Evolutionary conservation across 1,139 yeast genomes (phyloP).

Genomic region (Meyerozyma athensensis): DNA sequence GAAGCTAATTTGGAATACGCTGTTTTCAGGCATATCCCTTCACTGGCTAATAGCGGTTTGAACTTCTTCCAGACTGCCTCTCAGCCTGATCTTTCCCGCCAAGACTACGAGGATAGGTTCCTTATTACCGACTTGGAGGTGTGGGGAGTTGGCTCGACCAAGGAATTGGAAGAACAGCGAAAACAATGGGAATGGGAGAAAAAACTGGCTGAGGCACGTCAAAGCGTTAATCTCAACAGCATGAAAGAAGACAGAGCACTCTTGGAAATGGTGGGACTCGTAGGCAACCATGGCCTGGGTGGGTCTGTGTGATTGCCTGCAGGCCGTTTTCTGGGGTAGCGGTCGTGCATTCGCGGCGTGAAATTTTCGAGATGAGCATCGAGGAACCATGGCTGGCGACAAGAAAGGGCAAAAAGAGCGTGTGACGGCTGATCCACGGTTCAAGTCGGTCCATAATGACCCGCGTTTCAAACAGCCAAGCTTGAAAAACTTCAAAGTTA

Average conservation of each 20-base stretch:
- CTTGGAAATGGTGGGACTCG: conserved; percentile 85
- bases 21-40: conserved; percentile 66
- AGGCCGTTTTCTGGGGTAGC: conserved; percentile 4
- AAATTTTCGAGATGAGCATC: conserved; percentile 3
- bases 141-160: conserved; percentile 83
- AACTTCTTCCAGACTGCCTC: conserved; percentile 26
- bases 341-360: conserved; percentile 1
- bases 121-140: conserved; percentile 75
- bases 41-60: conserved; percentile 22
- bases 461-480: conserved; percentile 82
- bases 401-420: conserved; percentile 20
- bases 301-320: conserved; percentile 41
- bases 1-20: conserved; percentile 80
- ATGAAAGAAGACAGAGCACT: conserved; percentile 82
- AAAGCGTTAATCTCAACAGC: conserved; percentile 57
- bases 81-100: conserved; percentile 14
- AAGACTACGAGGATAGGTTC: conserved; percentile 67
- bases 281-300: conserved; percentile 67
- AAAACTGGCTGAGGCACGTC: conserved; percentile 75
- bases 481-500: conserved; percentile 64
- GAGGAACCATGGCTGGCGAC: conserved; percentile 20
- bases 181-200: conserved; percentile 91
- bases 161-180: conserved; percentile 70
- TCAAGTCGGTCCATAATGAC: conserved; percentile 74
- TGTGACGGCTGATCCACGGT: conserved; percentile 65